Percentiles rank a stretch among this genome's conserved stretches.
Evolutionary conservation across 331 rosid species (phyloP).

Genomic region (Cydonia oblonga): DNA sequence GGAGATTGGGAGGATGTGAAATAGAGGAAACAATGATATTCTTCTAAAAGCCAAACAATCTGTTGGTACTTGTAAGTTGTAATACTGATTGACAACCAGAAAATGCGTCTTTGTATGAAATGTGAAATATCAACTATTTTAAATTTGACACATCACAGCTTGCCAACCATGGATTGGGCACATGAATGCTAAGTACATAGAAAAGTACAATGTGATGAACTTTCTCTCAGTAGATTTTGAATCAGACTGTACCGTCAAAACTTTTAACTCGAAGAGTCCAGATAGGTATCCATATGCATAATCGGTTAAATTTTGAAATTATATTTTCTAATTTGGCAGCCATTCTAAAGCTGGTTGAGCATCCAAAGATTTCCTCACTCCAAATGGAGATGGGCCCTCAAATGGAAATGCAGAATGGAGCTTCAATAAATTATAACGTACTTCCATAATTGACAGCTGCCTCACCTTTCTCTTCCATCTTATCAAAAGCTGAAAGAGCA

Average conservation of each 20-base stretch:
- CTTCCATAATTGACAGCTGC: neutral
- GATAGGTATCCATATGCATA: neutral
- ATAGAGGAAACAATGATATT: neutral
- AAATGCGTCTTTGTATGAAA: neutral
- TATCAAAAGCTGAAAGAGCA: constrained; percentile 90
- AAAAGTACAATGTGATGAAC: neutral
- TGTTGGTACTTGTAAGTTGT: neutral
- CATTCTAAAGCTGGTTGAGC: neutral
- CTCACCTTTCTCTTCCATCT: constrained; percentile 98
- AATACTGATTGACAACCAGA: neutral
- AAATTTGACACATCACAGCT: neutral
- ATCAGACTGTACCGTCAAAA: neutral
- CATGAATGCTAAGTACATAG: neutral
- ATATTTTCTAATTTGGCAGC: neutral
- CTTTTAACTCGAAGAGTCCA: neutral
- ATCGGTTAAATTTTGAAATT: neutral
- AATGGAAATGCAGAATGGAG: neutral
- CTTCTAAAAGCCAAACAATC: neutral
- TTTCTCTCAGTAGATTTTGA: neutral
- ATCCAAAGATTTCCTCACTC: neutral
- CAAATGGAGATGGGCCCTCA: neutral
- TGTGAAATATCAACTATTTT: neutral
- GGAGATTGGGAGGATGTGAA: neutral
- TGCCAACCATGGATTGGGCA: neutral
- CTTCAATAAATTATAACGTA: neutral